These are phyloP conservation scores for Pezicula rhizophila DNA, from an alignment of 2,329 filamentous ascomycete species.

Conservation along the genomic window DNA sequence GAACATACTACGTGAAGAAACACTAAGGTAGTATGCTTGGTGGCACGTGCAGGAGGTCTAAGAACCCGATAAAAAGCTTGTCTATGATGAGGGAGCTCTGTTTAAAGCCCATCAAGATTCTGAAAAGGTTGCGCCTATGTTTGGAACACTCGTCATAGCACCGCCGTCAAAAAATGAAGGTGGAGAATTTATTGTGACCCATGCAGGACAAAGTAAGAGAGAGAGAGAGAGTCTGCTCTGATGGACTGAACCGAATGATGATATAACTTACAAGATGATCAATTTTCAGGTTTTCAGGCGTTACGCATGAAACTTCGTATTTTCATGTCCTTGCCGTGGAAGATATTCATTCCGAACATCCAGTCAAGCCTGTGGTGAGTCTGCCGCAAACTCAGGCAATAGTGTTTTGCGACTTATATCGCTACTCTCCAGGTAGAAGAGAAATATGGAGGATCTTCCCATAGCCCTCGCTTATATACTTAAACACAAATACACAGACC, in stretches of 20 bases:
- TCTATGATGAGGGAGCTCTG: conserved; percentile 44
- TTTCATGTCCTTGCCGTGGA: too few species aligned
- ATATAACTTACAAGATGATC: background rate
- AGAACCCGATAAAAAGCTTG: too few species aligned
- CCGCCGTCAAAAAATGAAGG: conserved; percentile 43
- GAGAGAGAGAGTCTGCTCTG: conserved; percentile 1
- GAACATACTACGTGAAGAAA: too few species aligned
- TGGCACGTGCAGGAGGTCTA: too few species aligned
- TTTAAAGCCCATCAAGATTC: conserved; percentile 42
- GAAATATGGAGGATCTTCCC: background rate
- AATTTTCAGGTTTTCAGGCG: conserved; percentile 42
- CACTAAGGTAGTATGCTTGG: too few species aligned
- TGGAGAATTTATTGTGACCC: conserved; percentile 37
- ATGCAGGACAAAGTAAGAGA: conserved; percentile 28
- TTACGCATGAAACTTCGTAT: conserved; percentile 35
- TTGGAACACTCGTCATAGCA: conserved; percentile 43
- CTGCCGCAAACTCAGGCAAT: conserved; percentile 2
- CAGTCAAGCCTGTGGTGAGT: conserved; percentile 34
- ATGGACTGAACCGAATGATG: background rate
- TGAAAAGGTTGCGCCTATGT: conserved; percentile 41
- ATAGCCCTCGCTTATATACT: conserved; percentile 2
- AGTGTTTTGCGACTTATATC: conserved; percentile 3
- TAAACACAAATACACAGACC: conserved; percentile 11
- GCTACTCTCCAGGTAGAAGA: conserved; percentile 7
- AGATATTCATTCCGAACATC: too few species aligned